Evolutionary conservation across 2,329 filamentous ascomycete species (phyloP), one percentile per base, ranked within the genome.

Genomic region (Aspergillus phoenicis): DNA sequence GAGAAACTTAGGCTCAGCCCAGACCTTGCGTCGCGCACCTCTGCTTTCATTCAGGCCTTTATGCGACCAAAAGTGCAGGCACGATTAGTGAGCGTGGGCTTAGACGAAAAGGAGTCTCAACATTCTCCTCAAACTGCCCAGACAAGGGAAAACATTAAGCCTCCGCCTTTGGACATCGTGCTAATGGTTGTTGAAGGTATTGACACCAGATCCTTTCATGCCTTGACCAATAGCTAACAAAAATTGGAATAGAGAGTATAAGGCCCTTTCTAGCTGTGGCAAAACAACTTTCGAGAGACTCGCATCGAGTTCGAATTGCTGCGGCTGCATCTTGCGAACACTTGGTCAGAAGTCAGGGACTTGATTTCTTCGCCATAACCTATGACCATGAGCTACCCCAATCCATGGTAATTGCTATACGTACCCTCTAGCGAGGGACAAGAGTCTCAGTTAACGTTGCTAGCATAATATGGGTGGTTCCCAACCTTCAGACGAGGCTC

Each of bases 171-270:
- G 38, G 53, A 57, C 24, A 57, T 57, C n/a, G 38, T 57, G n/a
- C 26, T 57, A 6, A 57, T 57, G 53, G 26, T 57, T 20, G 39
- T 57, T 3, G 53, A 33, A n/a, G 53, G 53, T 57, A 30, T n/a
- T 26, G 45, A 8, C 24, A 24, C 15, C 8, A 10, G 15, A 15
- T 4, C 11, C 8, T 8, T 17, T 41, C 22, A 7, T 56, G 17
- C 10, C 5, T 4, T 36, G 10, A 36, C 30, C 11, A 5, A 10
- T 36, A 2, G 10, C 30, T 36, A 15, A 36, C 5, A 13, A 13
- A 36, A 13, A 26, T 7, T 13, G 11, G 4, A 36, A 8, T 49
- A 49, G 45, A 49, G 45, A 28, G 11, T 5, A 17, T 49, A 7
- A 15, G n/a, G 8, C 45, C 45, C 6, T 49, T 49, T 5, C 2